Evolutionary conservation across 169 alveolate species (phyloP).

Genomic region (Plasmodium knowlesi): DNA sequence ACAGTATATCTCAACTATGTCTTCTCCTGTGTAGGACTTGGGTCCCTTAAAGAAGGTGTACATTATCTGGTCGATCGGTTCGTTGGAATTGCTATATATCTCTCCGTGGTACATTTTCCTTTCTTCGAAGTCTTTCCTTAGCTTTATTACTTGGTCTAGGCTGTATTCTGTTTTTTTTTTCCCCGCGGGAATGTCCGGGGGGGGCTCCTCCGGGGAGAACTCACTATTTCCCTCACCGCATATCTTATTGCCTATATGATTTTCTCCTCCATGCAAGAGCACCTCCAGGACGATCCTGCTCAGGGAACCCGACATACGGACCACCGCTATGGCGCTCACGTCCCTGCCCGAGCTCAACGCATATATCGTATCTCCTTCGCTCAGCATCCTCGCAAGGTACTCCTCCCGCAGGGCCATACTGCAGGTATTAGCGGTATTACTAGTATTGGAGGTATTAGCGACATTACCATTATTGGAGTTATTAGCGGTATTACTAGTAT

Average conservation of each 20-base stretch:
- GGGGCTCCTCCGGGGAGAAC: too few species aligned
- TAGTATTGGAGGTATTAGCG: background rate
- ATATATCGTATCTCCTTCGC: conserved; percentile 33
- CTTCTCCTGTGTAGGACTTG: conserved; percentile 86
- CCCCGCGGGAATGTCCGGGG: background rate
- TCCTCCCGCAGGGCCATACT: background rate
- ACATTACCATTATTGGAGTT: too few species aligned
- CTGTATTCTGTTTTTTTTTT: conserved; percentile 12
- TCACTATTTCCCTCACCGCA: too few species aligned
- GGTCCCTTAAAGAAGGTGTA: conserved; percentile 67
- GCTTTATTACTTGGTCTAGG: conserved; percentile 4
- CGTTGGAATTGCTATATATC: background rate
- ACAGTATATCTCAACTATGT: conserved; percentile 84
- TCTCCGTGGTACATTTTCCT: conserved; percentile 4
- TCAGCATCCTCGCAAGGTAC: conserved; percentile 9
- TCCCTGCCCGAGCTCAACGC: conserved; percentile 42
- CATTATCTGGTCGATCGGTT: conserved; percentile 12
- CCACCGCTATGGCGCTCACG: conserved; percentile 40
- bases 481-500: background rate
- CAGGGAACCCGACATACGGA: conserved; percentile 33
- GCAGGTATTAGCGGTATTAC: background rate
- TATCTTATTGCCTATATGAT: too few species aligned
- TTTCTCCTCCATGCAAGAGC: background rate
- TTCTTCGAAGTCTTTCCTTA: conserved; percentile 22
- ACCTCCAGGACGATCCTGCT: conserved; percentile 49